phyloP scores from a whole-genome alignment of 73 alveolate species.

The Paramecium sonneborni region DNA sequence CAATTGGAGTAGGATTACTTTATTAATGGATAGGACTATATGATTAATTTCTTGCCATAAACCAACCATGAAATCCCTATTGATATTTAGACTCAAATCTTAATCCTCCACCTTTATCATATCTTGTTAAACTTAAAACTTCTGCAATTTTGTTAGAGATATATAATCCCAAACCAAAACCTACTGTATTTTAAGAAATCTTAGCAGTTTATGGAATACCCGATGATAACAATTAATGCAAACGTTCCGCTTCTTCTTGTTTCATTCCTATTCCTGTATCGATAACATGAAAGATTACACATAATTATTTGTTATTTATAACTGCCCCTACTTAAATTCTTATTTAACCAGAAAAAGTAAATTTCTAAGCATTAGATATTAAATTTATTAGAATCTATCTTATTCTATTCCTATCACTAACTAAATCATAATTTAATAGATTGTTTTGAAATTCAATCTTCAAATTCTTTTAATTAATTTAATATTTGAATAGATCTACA shows the following conservation, averaged over 20 bases:
- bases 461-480: background rate
- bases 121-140: background rate
- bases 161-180: conserved; percentile 46
- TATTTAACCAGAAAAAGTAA: conserved; percentile 2
- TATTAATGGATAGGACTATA: background rate
- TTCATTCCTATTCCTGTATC: conserved; percentile 58
- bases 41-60: background rate
- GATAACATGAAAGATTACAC: background rate
- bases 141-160: conserved; percentile 24
- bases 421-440: background rate
- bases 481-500: background rate
- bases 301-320: background rate
- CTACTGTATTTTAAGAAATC: conserved; percentile 25
- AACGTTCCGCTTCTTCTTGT: background rate
- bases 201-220: background rate
- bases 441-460: background rate
- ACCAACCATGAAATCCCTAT: conserved; percentile 38
- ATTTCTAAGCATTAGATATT: conserved; percentile 37
- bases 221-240: background rate
- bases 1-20: background rate
- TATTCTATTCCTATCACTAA: background rate
- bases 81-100: background rate
- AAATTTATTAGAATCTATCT: conserved; percentile 7
- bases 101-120: conserved; percentile 12
- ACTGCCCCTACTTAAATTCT: background rate